Evolutionary conservation across 1,139 yeast genomes (phyloP).

Genomic region (Hemisphaericaspora xylofermentans): DNA sequence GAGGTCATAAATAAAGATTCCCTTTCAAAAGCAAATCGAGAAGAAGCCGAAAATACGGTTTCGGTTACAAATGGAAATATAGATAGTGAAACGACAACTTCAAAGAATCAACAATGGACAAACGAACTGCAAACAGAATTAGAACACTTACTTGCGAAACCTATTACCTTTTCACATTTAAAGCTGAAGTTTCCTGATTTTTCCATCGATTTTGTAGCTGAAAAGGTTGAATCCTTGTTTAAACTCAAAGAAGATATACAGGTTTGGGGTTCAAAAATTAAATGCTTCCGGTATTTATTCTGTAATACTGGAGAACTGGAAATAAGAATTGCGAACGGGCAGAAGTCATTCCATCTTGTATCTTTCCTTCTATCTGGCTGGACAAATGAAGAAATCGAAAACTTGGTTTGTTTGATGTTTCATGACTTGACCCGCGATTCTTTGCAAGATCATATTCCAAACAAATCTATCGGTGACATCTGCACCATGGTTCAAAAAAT

Average conservation of each 20-base stretch:
- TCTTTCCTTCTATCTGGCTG: not conserved
- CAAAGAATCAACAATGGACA: not conserved
- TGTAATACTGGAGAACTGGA: conserved; percentile 4
- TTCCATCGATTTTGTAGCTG: not conserved
- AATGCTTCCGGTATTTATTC: no score
- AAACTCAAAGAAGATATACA: no score
- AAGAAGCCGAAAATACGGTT: not conserved
- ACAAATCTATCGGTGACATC: conserved; percentile 1
- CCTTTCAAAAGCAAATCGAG: not conserved
- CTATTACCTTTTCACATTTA: not conserved
- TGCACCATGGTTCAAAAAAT: not conserved
- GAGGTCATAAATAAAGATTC: not conserved
- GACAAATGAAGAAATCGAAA: conserved; percentile 8
- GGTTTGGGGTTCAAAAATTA: no score
- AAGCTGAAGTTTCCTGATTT: not conserved
- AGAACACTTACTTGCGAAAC: not conserved
- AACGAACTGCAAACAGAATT: not conserved
- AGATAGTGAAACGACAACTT: no score
- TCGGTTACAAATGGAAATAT: no score
- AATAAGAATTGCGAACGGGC: not conserved
- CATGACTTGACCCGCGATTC: conserved; percentile 7
- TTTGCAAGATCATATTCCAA: conserved; percentile 3
- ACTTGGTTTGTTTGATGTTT: conserved; percentile 3
- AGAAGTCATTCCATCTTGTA: not conserved
- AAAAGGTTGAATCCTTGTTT: not conserved